Conservation (phyloP, 495 filamentous ascomycete genomes). For the Paragyromitra xinjiangensis region DNA sequence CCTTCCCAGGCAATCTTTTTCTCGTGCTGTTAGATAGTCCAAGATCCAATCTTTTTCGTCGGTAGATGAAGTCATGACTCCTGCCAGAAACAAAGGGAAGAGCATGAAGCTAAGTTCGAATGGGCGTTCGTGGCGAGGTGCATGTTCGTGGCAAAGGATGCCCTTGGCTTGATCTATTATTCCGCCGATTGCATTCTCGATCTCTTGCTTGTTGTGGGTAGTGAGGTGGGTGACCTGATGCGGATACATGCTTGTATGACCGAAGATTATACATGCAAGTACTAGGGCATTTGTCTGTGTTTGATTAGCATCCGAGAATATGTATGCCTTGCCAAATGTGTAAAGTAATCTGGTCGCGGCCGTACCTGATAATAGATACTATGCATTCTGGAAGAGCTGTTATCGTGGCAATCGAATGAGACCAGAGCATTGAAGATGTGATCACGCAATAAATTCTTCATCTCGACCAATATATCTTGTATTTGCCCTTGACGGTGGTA, state of each 20-base stretch:
- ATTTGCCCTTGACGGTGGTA: conserved; percentile 21
- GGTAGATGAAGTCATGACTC: conserved; percentile 61
- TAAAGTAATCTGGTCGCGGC: conserved; percentile 9
- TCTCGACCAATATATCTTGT: conserved; percentile 37
- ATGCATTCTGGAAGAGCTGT: conserved; percentile 19
- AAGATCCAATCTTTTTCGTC: conserved; percentile 65
- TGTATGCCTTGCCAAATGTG: not conserved
- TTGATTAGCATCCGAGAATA: conserved; percentile 10
- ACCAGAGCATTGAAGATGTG: conserved; percentile 12
- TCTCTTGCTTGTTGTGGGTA: conserved; percentile 59
- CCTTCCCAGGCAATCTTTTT: conserved; percentile 65
- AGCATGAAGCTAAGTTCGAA: conserved; percentile 63
- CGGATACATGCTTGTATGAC: conserved; percentile 65
- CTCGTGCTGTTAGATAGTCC: conserved; percentile 63
- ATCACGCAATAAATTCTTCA: conserved; percentile 37
- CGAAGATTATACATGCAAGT: conserved; percentile 65
- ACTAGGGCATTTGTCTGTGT: conserved; percentile 60
- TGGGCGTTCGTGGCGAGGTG: conserved; percentile 30
- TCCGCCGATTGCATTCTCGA: conserved; percentile 61
- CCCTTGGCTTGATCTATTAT: conserved; percentile 63
- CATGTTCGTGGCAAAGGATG: conserved; percentile 45
- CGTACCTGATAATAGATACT: conserved; percentile 46
- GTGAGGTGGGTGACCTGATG: conserved; percentile 61
- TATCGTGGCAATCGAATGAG: conserved; percentile 14
- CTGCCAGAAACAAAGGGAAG: conserved; percentile 69